Base-by-base conservation (phyloP, 2,329 filamentous ascomycete genomes). In the Phyllosticta citribraziliensis region DNA sequence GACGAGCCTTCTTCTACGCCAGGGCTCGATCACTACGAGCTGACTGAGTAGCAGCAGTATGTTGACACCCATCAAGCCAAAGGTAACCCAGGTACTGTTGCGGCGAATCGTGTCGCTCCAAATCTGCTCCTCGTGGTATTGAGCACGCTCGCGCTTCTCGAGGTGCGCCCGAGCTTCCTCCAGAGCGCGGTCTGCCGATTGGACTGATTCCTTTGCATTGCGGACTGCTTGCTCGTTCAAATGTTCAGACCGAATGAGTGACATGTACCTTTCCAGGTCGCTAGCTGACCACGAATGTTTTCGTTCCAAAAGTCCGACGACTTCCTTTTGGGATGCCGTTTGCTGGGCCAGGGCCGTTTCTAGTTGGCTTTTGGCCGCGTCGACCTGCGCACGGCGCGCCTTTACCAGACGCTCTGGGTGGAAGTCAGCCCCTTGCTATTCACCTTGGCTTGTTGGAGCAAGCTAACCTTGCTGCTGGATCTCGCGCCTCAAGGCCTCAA, bases 61-160 rank as follows among this genome's bases (percentile, higher is more conserved):
- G 71, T 99, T 99, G 70, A 97, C 84, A 24, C 93, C 93, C 94
- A 99, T 99, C 64, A 99, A 78, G 0, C 93, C 94, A 86, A 95
- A 97, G 0, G 94, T 99, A 40, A 95, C 93, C 94, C 94, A 99
- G 0, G 94, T 99, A 72, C 89, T 94, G 80, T 96, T 96, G 66
- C 94, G 82, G 40, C 94, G 83, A 71, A 99, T 99, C 68, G 96
- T 93, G 73, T 99, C 94, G 70, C 90, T 96, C 94, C 94, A 99
- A 61, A 99, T 95, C 78, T 99, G 94, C 78, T 99, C 94, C 76
- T 99, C 94, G 74, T 99, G 94, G 75, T 99, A 99, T 63, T 95
- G 85, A 64, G 88, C 88, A 57, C 97, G 79, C 67, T 97, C 97
- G 57, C 87, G 86, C 64, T 88, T 86, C 71, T 88, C 93, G 59